Percentiles rank a stretch among this genome's conserved stretches.
Evolutionary conservation across 2,329 filamentous ascomycete genomes (phyloP).

Genomic region (Colletotrichum tropicale): DNA sequence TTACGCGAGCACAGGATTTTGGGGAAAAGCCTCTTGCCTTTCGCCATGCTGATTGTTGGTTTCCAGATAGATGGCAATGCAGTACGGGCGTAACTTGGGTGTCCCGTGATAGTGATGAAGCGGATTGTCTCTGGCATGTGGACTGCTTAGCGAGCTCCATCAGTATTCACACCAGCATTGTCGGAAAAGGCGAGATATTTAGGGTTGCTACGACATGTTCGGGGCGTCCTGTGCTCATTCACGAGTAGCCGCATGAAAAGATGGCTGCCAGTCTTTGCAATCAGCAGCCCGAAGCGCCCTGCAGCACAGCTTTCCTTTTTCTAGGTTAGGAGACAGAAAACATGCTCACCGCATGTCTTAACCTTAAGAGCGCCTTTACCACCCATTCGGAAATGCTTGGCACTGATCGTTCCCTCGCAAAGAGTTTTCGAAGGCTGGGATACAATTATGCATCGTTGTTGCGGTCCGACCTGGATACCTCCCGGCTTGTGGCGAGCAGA

Average conservation of each 20-base stretch:
- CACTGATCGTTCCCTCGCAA: neutral
- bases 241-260: neutral
- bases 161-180: neutral
- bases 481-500: neutral
- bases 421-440: neutral
- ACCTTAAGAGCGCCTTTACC: slow-evolving; percentile 2
- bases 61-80: neutral
- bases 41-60: neutral
- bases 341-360: neutral
- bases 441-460: neutral
- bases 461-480: neutral
- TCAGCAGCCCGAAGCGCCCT: neutral
- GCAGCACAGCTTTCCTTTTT: neutral
- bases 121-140: neutral
- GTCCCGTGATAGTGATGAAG: neutral
- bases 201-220: neutral
- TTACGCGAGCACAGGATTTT: neutral
- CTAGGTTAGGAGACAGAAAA: neutral
- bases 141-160: neutral
- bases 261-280: neutral
- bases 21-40: neutral
- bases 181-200: neutral
- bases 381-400: slow-evolving; percentile 1
- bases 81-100: neutral
- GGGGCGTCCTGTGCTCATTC: neutral